Evolutionary conservation across 2,329 filamentous ascomycete species (phyloP), one percentile per base, ranked within the genome.

Genomic region (Tolypocladium capitatum): DNA sequence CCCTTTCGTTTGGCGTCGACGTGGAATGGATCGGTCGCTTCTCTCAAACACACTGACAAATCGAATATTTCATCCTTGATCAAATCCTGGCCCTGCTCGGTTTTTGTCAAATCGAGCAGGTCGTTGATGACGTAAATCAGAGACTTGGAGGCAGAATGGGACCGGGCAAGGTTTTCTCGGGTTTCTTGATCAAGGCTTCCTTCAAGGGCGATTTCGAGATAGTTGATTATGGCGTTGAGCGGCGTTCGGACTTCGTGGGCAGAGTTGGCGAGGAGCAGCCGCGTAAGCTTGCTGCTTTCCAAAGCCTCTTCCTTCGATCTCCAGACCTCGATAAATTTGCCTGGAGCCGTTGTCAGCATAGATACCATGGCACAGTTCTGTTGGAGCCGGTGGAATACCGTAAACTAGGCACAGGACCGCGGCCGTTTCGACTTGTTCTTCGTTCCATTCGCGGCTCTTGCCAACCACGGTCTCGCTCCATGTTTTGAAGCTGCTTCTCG

Each of bases 101-200:
- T 84, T 59, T 94, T 92, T 1, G 90, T 94, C 30, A 95, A 69
- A 59, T 95, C 89, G 1, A 95, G 71, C 1, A 95, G 71, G 60
- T 95, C 89, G 54, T 95, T 95, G 67, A 95, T 95, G 10, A 94
- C 88, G 60, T 94, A 94, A 5, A 95, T 91, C 27, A 95, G 69
- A 0, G 88, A 94, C 59, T 94, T 94, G 0, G 89, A 95, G 4
- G 89, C 89, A 0, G 88, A 94, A 60, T 95, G 86, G 1, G 89
- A 94, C 55, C 81, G 84, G 1, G 84, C 76, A 6, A 95, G 69
- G 51, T 92, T 94, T 5, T 95, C 89, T 20, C 90, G 74, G 0
- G 86, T 94, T 59, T 94, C 89, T 16, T 78, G 70, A 53, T 94
- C 89, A 3, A 95, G 69, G 0, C 73, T 69, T 0, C 88, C 87